Base-by-base conservation (phyloP, 805 yeast genomes). In the Nakazawaea ishiwadae region DNA sequence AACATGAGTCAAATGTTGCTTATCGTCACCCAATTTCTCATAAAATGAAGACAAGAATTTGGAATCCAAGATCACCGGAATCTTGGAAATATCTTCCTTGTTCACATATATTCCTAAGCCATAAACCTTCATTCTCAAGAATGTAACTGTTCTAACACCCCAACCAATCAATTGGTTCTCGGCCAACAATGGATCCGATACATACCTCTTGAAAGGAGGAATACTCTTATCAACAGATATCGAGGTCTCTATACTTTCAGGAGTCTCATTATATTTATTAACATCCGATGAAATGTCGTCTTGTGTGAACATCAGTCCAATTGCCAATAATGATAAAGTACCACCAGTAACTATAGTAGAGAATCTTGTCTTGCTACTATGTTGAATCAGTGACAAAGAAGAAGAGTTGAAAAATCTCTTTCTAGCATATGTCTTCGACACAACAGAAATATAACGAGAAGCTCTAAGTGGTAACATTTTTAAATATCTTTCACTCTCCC, bases 141-240 rank as follows among this genome's bases (percentile, higher is more conserved):
- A 85, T 0, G 97, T 85, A 15, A 91, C 96, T 0, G 84, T 66
- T 54, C 98, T 71, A 2, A 80, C 75, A 1, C 99, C 98, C 43
- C 76, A 72, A 0, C 96, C 98, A 3, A 93, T 52, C 24, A 90
- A 59, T 17, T 73, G 64, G 55, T 69, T 84, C 3, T 65, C 56
- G 1, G 50, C 48, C 4, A 37, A 32, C 11, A 55, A 37, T 9
- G 51, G 49, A 6, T 47, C 44, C 4, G 39, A 31, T 5, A 57
- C 45, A 6, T 38, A 29, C n/a, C 45, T 37, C 5, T 64, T 62
- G 27, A 62, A 51, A 11, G 61, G 48, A 15, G 56, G 54, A 15
- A 62, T 59, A 1, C 53, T 46, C 12, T 54, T 44, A 32, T 54
- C 57, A 10, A 60, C 61, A 4, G 50, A 40, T n/a, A 42, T 36